These are phyloP conservation scores for Metarhizium guizhouense DNA, from an alignment of 2,329 filamentous ascomycete genomes.

Conservation along the genomic window DNA sequence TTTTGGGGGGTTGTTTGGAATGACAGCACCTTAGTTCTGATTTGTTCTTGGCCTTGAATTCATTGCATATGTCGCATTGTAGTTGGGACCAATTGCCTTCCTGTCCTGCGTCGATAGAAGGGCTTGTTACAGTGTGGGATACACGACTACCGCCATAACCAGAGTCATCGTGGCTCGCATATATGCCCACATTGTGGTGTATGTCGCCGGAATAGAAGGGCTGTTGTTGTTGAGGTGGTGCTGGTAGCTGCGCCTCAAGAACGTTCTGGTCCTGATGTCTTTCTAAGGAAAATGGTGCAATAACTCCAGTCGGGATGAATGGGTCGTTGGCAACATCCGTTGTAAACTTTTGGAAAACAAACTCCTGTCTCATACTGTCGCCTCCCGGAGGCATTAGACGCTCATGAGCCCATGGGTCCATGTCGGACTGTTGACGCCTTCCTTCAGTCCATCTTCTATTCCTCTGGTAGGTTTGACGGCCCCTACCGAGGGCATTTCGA, in stretches of 20 bases:
- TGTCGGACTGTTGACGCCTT: neutral
- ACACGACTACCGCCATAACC: conserved; percentile 34
- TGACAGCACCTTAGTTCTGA: conserved; percentile 5
- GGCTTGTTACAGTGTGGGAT: conserved; percentile 33
- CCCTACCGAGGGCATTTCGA: neutral
- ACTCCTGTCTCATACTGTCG: neutral
- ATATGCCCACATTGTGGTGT: conserved; percentile 21
- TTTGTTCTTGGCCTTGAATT: conserved; percentile 5
- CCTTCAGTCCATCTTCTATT: neutral
- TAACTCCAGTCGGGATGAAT: neutral
- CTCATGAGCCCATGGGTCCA: neutral
- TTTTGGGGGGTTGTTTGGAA: neutral
- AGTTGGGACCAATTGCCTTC: neutral
- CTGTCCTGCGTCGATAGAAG: conserved; percentile 30
- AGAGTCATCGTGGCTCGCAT: conserved; percentile 27
- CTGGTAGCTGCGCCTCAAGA: neutral
- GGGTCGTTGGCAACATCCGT: neutral
- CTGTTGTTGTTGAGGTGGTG: neutral
- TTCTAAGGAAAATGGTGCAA: neutral
- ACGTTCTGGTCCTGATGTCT: neutral
- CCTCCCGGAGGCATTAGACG: neutral
- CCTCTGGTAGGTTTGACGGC: neutral
- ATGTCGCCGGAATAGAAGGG: conserved; percentile 4
- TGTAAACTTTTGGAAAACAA: neutral
- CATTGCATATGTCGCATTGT: neutral